phyloP scores from a whole-genome alignment of 176 grass and related monocot genomes.

The Zea luxurians region DNA sequence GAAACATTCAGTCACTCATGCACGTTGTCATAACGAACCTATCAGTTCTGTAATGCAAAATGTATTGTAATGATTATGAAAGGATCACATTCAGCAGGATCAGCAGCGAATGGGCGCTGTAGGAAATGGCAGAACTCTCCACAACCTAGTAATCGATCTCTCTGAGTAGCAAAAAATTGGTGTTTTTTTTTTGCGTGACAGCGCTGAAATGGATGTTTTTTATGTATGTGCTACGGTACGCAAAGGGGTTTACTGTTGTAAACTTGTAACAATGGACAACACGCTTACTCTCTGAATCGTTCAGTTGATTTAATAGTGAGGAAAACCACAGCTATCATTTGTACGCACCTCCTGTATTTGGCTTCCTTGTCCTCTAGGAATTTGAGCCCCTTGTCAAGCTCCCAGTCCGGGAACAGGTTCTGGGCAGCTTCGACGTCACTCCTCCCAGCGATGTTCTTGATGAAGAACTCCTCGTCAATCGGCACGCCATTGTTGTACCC shows the following conservation, averaged over 20 bases:
- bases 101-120: background rate
- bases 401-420: slow-evolving; percentile 89
- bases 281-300: background rate
- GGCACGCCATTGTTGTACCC: slow-evolving; percentile 91
- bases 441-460: slow-evolving; percentile 91
- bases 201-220: background rate
- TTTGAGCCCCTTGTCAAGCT: slow-evolving; percentile 67
- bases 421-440: slow-evolving; percentile 62
- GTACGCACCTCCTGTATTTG: slow-evolving; percentile 61
- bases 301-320: background rate
- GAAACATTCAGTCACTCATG: slow-evolving; percentile 11
- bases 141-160: background rate
- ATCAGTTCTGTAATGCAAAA: background rate
- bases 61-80: background rate
- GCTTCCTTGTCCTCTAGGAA: slow-evolving; percentile 80
- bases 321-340: background rate
- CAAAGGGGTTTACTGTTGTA: background rate
- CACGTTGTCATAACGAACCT: background rate
- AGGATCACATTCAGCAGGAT: background rate
- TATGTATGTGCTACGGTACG: background rate
- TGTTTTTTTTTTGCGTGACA: background rate
- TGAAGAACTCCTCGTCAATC: slow-evolving; percentile 82
- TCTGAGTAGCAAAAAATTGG: background rate
- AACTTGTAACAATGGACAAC: background rate
- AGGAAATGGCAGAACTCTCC: background rate